Base-by-base conservation (phyloP, 192 early-diverging fungal species). In the Coemansia sp. region DNA sequence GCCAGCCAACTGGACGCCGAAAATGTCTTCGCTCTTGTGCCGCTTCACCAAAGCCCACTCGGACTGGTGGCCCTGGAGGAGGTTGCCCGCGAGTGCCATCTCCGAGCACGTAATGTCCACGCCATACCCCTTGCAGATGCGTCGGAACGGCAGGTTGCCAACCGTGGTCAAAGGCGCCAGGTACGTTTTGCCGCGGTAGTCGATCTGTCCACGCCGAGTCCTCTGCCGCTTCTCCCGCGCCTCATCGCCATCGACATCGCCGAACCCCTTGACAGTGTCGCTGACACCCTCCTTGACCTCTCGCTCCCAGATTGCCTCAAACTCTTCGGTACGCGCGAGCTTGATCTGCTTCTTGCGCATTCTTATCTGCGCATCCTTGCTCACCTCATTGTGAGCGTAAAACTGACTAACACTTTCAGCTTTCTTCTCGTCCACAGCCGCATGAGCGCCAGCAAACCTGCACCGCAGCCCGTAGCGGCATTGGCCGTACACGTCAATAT, bases 71-170 rank as follows among this genome's bases (percentile, higher is more conserved):
- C 92, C 92, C 40, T 89, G 85, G 7, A 94, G 67, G 19, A 92
- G 67, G 62, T 91, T 91, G 33, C 63, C 41, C 3, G 89, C 91
- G 70, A 89, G 75, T 0, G 93, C 93, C 97, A 98, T 98, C 78
- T 98, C 97, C 39, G 93, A 94, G 69, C 96, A 98, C 5, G 97
- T 99, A 41, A 99, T 92, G 73, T 97, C 96, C 6, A 92, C 95
- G 42, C 97, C 97, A 70, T 91, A 96, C 11, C 78, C 87, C 78
- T 97, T 97, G 80, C 94, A 96, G 29, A 97, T 86, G 17, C 96
- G 89, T 11, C 97, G 88, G 86, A 99, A 99, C 34, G 97, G 97
- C 54, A 99, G 77, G 79, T 99, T 98, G 40, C 97, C 97, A 29
- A 99, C 95, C 3, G 97, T 99, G 0, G 97, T 99, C 66, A 99